Base-by-base conservation (phyloP, 202 grass and related monocot genomes). In the Dendrocalamus latiflorus region DNA sequence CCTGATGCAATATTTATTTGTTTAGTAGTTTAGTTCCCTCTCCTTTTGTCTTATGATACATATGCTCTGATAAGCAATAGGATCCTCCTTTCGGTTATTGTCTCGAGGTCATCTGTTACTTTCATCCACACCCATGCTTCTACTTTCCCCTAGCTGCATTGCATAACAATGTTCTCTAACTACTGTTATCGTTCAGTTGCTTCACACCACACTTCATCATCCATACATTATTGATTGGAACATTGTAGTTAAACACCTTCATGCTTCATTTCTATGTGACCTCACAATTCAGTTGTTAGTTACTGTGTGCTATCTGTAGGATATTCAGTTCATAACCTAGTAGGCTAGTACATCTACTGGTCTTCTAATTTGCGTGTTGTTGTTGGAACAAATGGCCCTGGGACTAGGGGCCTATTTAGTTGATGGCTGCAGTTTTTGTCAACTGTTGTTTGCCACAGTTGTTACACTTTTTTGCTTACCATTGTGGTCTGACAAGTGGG, bases 361-460 rank as follows among this genome's bases (percentile, higher is more conserved):
- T 63, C 44, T 84, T 81, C 22, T 69, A 70, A 44, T 18, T 37
- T 67, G 5, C 63, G 28, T 33, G 45, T 51, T 69, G 21, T 60
- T 87, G 34, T 54, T 85, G 53, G 25, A 80, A 63, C 18, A 84
- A 30, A 89, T 81, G 25, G 18, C 66, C 73, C 53, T 80, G 44
- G 24, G 15, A 51, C 45, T 70, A 38, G 41, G 49, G 43, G 9
- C 0, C 24, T 45, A 7, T 37, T 78, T 83, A 65, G 48, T 83
- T 78, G 5, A 54, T 24, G 21, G 17, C 15, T 22, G 6, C 12
- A 68, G 33, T 54, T 80, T 59, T 10, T 37, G 28, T 9, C 56
- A 22, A 62, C 25, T 62, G 9, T 22, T 62, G 18, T 48, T 81
- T 45, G 26, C 68, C 33, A 26, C 20, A 39, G 43, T 34, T 53